Evolutionary conservation across 2,329 filamentous ascomycete genomes (phyloP).

Genomic region (Aspergillus quadricinctus): DNA sequence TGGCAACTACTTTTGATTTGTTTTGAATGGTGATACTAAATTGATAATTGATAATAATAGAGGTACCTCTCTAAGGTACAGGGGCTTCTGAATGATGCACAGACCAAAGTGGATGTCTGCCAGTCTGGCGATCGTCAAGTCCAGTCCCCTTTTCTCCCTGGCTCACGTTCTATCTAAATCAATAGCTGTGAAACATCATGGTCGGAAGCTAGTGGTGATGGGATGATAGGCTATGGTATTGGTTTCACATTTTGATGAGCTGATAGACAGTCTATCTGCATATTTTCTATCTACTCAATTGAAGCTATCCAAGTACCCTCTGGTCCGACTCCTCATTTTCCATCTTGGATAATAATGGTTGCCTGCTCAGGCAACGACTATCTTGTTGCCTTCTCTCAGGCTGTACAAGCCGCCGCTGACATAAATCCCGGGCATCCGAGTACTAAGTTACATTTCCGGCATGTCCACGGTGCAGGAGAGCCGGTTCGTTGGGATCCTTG

Average conservation of each 20-base stretch:
- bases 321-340: neutral
- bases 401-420: neutral
- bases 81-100: slow-evolving; percentile 10
- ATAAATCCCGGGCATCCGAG: neutral
- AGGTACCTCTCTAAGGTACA: too few relatives aligned
- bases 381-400: neutral
- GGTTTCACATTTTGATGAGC: neutral
- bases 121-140: slow-evolving; percentile 13
- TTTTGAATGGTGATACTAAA: neutral
- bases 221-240: neutral
- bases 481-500: neutral
- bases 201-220: neutral
- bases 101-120: slow-evolving; percentile 7
- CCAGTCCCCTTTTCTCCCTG: slow-evolving; percentile 12
- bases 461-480: neutral
- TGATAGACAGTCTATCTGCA: neutral
- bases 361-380: neutral
- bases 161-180: neutral
- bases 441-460: neutral
- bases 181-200: slow-evolving; percentile 1
- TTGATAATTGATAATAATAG: neutral
- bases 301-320: neutral
- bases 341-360: neutral
- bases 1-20: neutral
- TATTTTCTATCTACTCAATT: neutral